Evolutionary conservation across 2,329 filamentous ascomycete species (phyloP), one percentile per base, ranked within the genome.

Genomic region (Aspergillus neotritici): DNA sequence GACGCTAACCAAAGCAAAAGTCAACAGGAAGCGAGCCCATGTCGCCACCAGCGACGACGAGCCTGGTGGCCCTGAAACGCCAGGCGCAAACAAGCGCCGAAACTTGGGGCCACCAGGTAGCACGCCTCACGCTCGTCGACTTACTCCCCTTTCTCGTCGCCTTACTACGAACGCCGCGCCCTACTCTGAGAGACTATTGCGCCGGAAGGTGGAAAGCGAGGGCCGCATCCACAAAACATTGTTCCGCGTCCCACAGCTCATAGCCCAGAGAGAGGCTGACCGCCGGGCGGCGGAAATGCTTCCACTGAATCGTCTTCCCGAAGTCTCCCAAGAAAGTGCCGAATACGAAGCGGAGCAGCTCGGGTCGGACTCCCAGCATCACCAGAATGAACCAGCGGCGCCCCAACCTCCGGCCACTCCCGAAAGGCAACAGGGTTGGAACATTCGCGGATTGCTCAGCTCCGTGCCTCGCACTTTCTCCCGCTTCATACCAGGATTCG

Each of bases 151-250:
- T n/a, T 49, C 55, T 25, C 49, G 50, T 17, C 50, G 51, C 4
- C 28, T 60, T 3, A 37, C 50, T 3, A 44, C 34, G 7, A 53
- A 46, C 15, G 40, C 46, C 5, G 49, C 49, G 2, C 54, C 65
- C 5, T 62, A 61, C 37, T 53, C 58, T 5, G 58, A 61, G 31
- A 59, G 62, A 31, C 52, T 55, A 12, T 58, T 53, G 13, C 58
- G 61, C 10, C 62, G 62, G 28, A 47, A 50, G 13, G 51, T 49
- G 3, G 61, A 66, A 44, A 51, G 50, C 16, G 48, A 58, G 37
- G 65, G 63, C 10, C 55, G 57, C 4, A 60, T 66, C 21, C 51
- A 63, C 14, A 56, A 50, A n/a, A 65, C 65, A 4, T 44, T 66
- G 9, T 64, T 61, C 34, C 62, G 61, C 12, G 44, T 65, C 25